A percentile compares a stretch with the other conserved stretches of the same genome.
phyloP scores from a whole-genome alignment of 169 alveolate species.

The Besnoitia besnoiti region DNA sequence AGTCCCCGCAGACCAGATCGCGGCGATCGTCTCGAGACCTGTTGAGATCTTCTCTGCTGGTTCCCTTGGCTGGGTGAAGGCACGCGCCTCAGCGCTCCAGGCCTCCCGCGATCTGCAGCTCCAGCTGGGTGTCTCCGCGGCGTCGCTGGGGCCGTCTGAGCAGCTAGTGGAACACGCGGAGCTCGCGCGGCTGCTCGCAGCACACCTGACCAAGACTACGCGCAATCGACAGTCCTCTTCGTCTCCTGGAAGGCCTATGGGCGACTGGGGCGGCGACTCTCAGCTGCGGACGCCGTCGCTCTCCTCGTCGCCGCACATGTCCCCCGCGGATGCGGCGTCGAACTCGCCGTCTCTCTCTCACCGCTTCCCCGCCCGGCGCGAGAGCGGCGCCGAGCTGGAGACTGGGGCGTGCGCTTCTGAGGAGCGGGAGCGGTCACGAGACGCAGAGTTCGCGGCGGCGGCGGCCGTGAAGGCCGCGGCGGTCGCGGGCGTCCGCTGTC shows the following conservation, averaged over 20 bases:
- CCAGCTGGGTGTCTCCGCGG: not conserved
- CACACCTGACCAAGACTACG: not conserved
- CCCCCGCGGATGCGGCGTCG: not conserved
- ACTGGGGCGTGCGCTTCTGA: not conserved
- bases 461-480: constrained; percentile 3
- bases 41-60: not conserved
- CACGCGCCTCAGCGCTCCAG: not conserved
- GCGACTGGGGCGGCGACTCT: not conserved
- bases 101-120: not conserved
- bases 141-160: not conserved
- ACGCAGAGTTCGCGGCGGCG: not conserved
- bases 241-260: not conserved
- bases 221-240: not conserved
- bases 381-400: not conserved
- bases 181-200: not conserved
- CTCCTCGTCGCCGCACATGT: not conserved
- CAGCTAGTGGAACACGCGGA: not conserved
- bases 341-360: not conserved
- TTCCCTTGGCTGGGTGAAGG: not conserved
- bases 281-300: not conserved
- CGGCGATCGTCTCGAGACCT: not conserved
- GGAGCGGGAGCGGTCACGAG: not conserved
- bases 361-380: not conserved
- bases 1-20: not conserved
- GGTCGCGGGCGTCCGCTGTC: not conserved